Evolutionary conservation across 2,329 filamentous ascomycete genomes (phyloP).

Genomic region (Trichoderma sp.): DNA sequence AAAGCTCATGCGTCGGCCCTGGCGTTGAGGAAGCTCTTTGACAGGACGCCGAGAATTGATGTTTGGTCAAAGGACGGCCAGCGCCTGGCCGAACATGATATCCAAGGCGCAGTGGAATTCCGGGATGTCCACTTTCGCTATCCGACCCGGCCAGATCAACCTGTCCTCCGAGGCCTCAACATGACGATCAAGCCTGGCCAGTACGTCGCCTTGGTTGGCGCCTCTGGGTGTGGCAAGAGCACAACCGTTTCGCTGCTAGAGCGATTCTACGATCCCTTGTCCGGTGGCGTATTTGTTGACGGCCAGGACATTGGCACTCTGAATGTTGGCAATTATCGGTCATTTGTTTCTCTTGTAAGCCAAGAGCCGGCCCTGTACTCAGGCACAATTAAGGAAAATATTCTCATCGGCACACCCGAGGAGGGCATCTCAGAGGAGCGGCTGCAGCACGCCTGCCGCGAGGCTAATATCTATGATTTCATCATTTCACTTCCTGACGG

Average conservation of each 20-base stretch:
- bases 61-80: slow-evolving; percentile 72
- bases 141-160: slow-evolving; percentile 83
- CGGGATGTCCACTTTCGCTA: slow-evolving; percentile 92
- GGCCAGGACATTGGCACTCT: slow-evolving; percentile 75
- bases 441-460: slow-evolving; percentile 75
- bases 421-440: slow-evolving; percentile 67
- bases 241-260: slow-evolving; percentile 91
- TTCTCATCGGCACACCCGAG: slow-evolving; percentile 70
- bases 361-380: slow-evolving; percentile 96
- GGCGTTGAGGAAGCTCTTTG: slow-evolving; percentile 78
- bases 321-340: slow-evolving; percentile 83
- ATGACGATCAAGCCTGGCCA: slow-evolving; percentile 71
- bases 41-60: slow-evolving; percentile 77
- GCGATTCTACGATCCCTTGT: slow-evolving; percentile 87
- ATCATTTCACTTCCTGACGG: slow-evolving; percentile 82
- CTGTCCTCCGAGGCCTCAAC: slow-evolving; percentile 83
- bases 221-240: slow-evolving; percentile 89
- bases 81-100: slow-evolving; percentile 47
- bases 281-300: slow-evolving; percentile 78
- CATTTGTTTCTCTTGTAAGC: slow-evolving; percentile 79
- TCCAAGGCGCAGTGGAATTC: slow-evolving; percentile 83
- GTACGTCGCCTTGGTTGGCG: slow-evolving; percentile 87
- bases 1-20: slow-evolving; percentile 83
- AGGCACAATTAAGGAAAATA: slow-evolving; percentile 86
- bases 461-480: slow-evolving; percentile 92